These are phyloP conservation scores for Incumbomyces delicatus DNA, from an alignment of 2,329 filamentous ascomycete species.

Conservation along the genomic window DNA sequence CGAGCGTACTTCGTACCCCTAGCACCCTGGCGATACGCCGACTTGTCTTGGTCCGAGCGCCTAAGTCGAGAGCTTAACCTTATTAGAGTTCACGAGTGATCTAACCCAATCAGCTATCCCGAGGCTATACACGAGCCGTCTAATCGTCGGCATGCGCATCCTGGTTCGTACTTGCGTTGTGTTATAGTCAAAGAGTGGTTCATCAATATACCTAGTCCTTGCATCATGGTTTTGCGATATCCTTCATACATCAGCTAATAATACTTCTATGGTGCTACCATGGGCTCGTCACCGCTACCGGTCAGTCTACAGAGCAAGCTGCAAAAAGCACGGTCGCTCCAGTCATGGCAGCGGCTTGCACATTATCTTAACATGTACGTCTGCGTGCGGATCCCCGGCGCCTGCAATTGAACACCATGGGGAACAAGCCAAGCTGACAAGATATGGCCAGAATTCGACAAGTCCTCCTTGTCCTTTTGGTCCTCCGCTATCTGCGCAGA, in stretches of 20 bases:
- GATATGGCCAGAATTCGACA: slow-evolving; percentile 58
- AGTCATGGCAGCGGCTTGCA: slow-evolving; percentile 26
- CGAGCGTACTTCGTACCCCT: too few species aligned
- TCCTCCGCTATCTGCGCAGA: slow-evolving; percentile 72
- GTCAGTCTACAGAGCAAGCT: slow-evolving; percentile 37
- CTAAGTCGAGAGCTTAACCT: too few species aligned
- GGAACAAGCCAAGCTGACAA: background rate
- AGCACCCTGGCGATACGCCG: too few species aligned
- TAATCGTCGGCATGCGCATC: too few species aligned
- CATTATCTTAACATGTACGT: slow-evolving; percentile 37
- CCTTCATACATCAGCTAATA: background rate
- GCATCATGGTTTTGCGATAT: too few species aligned
- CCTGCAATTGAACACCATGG: background rate
- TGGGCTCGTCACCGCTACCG: slow-evolving; percentile 33
- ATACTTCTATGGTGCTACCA: slow-evolving; percentile 10
- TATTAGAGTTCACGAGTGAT: too few species aligned
- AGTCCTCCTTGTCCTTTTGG: slow-evolving; percentile 77
- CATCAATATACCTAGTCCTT: too few species aligned
- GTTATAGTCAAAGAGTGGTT: too few species aligned
- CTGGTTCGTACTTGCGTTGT: too few species aligned
- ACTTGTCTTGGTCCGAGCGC: too few species aligned
- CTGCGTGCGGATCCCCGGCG: background rate
- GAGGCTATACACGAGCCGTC: too few species aligned
- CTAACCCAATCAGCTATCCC: too few species aligned
- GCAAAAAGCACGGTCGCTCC: slow-evolving; percentile 27